Evolutionary conservation across 441 rosid species (phyloP).

Genomic region (Theobroma grandiflorum): DNA sequence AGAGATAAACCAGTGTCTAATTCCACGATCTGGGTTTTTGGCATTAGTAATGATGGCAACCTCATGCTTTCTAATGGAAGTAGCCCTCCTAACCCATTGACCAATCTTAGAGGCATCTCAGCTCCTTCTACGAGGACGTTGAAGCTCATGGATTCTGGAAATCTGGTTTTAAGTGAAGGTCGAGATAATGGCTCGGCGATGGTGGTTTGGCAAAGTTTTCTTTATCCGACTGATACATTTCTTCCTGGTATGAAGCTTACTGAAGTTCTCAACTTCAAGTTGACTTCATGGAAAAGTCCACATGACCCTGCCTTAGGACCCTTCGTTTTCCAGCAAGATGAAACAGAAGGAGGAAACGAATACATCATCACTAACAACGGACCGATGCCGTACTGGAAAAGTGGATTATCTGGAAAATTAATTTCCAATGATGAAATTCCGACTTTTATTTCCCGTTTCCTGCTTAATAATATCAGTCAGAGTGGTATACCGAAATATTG

Average conservation of each 20-base stretch:
- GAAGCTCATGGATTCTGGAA: slow-evolving; percentile 63
- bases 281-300: slow-evolving; percentile 58
- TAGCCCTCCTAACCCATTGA: slow-evolving; percentile 28
- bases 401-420: slow-evolving; percentile 38
- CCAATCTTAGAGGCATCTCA: neutral
- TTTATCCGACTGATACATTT: slow-evolving; percentile 70
- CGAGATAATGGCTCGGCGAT: slow-evolving; percentile 10
- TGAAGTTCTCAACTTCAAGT: neutral
- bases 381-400: slow-evolving; percentile 34
- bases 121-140: slow-evolving; percentile 8
- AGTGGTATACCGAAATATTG: neutral
- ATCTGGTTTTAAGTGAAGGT: slow-evolving; percentile 47
- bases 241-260: slow-evolving; percentile 72
- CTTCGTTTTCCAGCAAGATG: slow-evolving; percentile 54
- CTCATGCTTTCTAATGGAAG: slow-evolving; percentile 40
- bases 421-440: slow-evolving; percentile 23
- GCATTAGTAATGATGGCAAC: slow-evolving; percentile 46
- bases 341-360: slow-evolving; percentile 36
- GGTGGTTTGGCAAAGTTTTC: slow-evolving; percentile 68
- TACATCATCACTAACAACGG: slow-evolving; percentile 29
- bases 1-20: slow-evolving; percentile 47
- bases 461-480: too few relatives aligned
- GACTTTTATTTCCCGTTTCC: slow-evolving; percentile 8
- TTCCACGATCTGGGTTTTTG: slow-evolving; percentile 32
- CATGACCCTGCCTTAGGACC: slow-evolving; percentile 57